phyloP scores from a whole-genome alignment of 2,329 filamentous ascomycete genomes.

The Colletotrichum sansevieriae region DNA sequence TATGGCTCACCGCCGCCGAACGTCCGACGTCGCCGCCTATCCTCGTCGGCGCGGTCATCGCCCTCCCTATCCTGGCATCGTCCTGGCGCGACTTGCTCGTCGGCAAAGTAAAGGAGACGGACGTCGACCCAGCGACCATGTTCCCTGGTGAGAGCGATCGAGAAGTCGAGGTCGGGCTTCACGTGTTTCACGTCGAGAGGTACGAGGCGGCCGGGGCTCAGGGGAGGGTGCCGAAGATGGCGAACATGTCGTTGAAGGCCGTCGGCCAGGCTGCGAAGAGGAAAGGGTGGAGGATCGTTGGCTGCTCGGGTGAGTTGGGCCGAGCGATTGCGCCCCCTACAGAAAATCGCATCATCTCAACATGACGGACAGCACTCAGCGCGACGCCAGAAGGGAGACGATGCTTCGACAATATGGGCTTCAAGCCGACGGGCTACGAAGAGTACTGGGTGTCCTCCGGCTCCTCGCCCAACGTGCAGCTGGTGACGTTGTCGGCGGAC shows the following conservation, averaged over 20 bases:
- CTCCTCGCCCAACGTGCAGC: not conserved
- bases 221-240: conserved; percentile 42
- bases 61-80: conserved; percentile 46
- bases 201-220: conserved; percentile 36
- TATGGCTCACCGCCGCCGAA: conserved; percentile 28
- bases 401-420: conserved; percentile 47
- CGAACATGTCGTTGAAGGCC: conserved; percentile 22
- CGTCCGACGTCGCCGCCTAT: not conserved
- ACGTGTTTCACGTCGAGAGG: conserved; percentile 53
- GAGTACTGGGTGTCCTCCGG: conserved; percentile 44
- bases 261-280: conserved; percentile 18
- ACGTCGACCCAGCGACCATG: conserved; percentile 45
- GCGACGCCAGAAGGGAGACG: conserved; percentile 47
- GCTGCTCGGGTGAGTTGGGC: conserved; percentile 46
- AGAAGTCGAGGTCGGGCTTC: conserved; percentile 47
- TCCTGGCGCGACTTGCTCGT: conserved; percentile 48
- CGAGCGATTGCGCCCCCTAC: not conserved
- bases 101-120: conserved; percentile 48
- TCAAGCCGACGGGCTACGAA: conserved; percentile 48
- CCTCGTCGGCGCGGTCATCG: conserved; percentile 48
- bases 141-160: conserved; percentile 42
- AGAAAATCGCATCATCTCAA: not conserved
- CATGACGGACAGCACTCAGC: conserved; percentile 46
- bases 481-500: conserved; percentile 25
- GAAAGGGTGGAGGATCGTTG: conserved; percentile 45